Percentiles rank a stretch among this genome's conserved stretches.
Conservation (phyloP, 176 grass and related monocot species). For the Olyra latifolia region DNA sequence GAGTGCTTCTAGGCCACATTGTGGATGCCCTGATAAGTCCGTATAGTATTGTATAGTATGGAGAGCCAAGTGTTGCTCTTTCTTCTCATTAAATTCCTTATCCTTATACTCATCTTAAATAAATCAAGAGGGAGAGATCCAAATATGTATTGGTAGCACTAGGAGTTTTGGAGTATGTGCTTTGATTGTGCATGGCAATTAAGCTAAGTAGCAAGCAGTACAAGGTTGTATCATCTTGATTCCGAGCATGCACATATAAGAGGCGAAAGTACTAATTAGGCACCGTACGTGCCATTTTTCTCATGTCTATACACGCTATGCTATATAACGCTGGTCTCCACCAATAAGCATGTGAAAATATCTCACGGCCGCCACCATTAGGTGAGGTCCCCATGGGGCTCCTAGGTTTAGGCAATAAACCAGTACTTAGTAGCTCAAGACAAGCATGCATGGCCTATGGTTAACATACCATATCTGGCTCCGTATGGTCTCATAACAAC, state of each 20-base stretch:
- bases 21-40: no score
- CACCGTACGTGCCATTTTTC: not conserved
- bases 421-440: not conserved
- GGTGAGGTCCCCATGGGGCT: slow-evolving; percentile 3
- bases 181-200: not conserved
- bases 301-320: not conserved
- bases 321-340: not conserved
- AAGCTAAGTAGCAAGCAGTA: not conserved
- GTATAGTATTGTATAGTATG: no score
- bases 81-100: not conserved
- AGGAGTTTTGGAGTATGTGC: not conserved
- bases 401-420: not conserved
- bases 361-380: not conserved
- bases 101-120: not conserved
- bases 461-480: no score
- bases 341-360: not conserved
- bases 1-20: no score
- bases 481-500: not conserved
- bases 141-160: not conserved
- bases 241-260: not conserved
- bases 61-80: not conserved
- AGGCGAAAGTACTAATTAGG: not conserved
- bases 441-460: not conserved
- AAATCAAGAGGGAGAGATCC: not conserved
- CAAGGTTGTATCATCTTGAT: not conserved